Base-by-base conservation (phyloP, 768 basidiomycete species). In the Macrolepiota fuliginosa region DNA sequence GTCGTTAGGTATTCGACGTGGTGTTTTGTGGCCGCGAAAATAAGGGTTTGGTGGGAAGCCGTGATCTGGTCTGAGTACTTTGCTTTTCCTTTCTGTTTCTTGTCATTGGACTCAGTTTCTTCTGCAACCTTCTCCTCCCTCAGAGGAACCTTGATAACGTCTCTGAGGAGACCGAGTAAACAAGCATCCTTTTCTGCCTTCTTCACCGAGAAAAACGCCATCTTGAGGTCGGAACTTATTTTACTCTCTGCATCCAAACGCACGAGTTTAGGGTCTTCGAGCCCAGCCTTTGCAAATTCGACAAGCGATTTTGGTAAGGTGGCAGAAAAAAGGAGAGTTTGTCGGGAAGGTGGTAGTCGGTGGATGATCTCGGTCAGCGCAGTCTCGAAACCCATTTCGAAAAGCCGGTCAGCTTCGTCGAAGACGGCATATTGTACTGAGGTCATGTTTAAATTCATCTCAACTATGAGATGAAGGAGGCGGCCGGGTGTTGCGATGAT, bases 401-500 rank as follows among this genome's bases (percentile, higher is more conserved):
- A 99, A 11, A 99, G 85, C 36, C 97, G 90, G 73, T 99, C 97
- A 0, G 97, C 97, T 75, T 99, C 97, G 70, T 99, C 97, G 68
- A 98, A 98, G 24, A 98, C 92, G 63, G 95, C 86, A 62, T 92
- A 94, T 74, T 96, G 88, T 4, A 96, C 80, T 0, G 91, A 88
- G 54, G 90, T 86, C 27, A 99, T 79, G 70, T 96, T 94, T 53
- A 97, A 77, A 64, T 91, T 91, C 96, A 98, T 98, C 77, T 99
- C 97, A 54, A 98, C 92, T 55, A 92, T 83, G 24, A 99, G 82
- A 76, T 99, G 97, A n/a, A 99, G 85, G 36, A 99, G 80, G 65
- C 97, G 94, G 62, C 97, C 97, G 17, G 97, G 97, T 11, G 97
- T 99, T 24, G 97, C 96, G 66, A 99, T 96, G 64, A 99, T 91